Evolutionary conservation across 192 early-diverging fungal species (phyloP).

Genomic region (Rhizophagus sp.): DNA sequence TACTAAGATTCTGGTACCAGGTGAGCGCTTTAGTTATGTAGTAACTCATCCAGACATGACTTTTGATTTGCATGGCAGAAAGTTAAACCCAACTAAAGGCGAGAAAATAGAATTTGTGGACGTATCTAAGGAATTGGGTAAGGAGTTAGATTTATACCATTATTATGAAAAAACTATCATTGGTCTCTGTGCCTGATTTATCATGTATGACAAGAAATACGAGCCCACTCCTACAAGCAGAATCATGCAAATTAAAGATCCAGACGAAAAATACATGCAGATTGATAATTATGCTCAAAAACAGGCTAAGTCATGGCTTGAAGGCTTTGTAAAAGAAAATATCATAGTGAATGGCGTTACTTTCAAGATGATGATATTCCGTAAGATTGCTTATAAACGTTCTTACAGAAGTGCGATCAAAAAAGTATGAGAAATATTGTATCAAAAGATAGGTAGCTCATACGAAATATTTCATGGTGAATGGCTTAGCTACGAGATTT

Average conservation of each 20-base stretch:
- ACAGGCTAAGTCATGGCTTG: slow-evolving; percentile 10
- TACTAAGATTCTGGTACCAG: neutral
- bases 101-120: slow-evolving; percentile 1
- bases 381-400: slow-evolving; percentile 6
- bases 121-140: neutral
- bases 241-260: neutral
- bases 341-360: neutral
- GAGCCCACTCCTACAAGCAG: neutral
- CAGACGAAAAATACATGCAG: neutral
- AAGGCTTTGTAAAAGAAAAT: neutral
- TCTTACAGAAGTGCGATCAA: neutral
- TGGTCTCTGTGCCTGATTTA: slow-evolving; percentile 3
- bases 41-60: neutral
- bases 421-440: neutral
- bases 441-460: slow-evolving; percentile 4
- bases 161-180: slow-evolving; percentile 6
- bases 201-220: neutral
- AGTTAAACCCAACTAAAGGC: neutral
- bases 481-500: neutral
- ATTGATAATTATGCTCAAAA: slow-evolving; percentile 1
- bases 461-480: too few species aligned
- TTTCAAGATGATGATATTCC: neutral
- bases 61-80: slow-evolving; percentile 7
- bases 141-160: neutral
- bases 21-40: slow-evolving; percentile 9